Conservation (phyloP, 106 monocot genomes). For the Triglochin maritima region DNA sequence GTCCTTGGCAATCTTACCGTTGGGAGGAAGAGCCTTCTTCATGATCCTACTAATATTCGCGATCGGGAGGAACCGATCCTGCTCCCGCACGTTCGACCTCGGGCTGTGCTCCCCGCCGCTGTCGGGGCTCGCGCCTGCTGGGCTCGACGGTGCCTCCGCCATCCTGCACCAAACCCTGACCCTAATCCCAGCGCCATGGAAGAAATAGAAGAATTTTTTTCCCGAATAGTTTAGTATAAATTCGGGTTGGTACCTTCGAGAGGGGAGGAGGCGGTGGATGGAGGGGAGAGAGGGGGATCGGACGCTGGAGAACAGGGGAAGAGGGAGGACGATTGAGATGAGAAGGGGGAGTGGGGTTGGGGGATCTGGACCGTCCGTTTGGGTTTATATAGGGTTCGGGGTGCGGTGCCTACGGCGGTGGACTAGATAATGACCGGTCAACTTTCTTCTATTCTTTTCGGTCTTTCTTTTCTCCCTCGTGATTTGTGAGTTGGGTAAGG, state of each 20-base stretch:
- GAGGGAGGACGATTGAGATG: constrained; percentile 38
- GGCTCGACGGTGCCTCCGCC: constrained; percentile 13
- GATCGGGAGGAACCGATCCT: constrained; percentile 36
- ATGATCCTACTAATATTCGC: constrained; percentile 45
- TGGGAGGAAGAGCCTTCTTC: constrained; percentile 44
- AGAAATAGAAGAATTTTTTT: not conserved
- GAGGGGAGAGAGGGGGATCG: constrained; percentile 16
- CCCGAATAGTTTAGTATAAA: too few species aligned
- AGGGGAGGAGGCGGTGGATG: constrained; percentile 12
- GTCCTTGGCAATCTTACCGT: constrained; percentile 48
- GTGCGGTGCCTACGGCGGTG: too few species aligned
- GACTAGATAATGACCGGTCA: too few species aligned
- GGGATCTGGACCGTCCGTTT: constrained; percentile 33
- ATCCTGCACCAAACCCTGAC: constrained; percentile 2
- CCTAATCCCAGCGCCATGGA: constrained; percentile 3
- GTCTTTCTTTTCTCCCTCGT: too few species aligned
- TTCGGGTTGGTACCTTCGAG: not conserved
- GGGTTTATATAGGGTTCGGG: too few species aligned
- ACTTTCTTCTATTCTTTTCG: too few species aligned
- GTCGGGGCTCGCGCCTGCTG: constrained; percentile 9
- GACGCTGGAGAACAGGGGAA: constrained; percentile 35
- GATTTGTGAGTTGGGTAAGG: too few species aligned
- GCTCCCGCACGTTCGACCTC: constrained; percentile 29
- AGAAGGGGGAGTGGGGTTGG: not conserved
- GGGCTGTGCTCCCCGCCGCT: constrained; percentile 35